These are phyloP conservation scores for Ogataea salicorniae DNA, from an alignment of 805 yeast species.

Conservation along the genomic window DNA sequence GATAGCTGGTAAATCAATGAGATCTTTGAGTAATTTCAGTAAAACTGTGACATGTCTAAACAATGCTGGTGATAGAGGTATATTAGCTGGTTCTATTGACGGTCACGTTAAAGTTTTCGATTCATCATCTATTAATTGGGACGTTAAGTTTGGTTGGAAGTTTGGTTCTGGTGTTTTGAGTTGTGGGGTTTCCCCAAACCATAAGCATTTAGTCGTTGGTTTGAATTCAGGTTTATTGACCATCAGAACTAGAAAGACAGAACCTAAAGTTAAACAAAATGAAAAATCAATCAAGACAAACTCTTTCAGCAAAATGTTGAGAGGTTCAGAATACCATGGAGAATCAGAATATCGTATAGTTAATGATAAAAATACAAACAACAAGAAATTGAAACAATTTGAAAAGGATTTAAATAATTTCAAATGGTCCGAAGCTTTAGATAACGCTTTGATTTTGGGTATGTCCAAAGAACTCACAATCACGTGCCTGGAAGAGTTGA, in stretches of 20 bases:
- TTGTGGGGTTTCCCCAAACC: conserved; percentile 85
- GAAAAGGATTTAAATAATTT: conserved; percentile 83
- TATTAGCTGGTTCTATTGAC: conserved; percentile 90
- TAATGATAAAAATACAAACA: conserved; percentile 44
- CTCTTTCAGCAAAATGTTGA: conserved; percentile 74
- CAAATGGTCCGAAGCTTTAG: conserved; percentile 90
- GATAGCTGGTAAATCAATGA: conserved; percentile 64
- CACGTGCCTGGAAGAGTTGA: conserved; percentile 80
- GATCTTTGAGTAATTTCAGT: conserved; percentile 80
- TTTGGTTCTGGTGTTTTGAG: conserved; percentile 89
- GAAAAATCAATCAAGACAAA: conserved; percentile 46
- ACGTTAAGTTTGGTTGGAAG: conserved; percentile 95
- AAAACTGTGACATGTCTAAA: conserved; percentile 88
- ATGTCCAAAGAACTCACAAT: conserved; percentile 74
- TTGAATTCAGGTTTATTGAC: conserved; percentile 84
- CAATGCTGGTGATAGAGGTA: conserved; percentile 67
- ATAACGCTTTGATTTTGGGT: conserved; percentile 76
- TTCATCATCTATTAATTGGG: conserved; percentile 64
- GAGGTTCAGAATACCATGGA: conserved; percentile 88
- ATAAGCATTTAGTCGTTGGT: conserved; percentile 88
- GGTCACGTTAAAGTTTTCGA: conserved; percentile 97
- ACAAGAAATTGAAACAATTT: conserved; percentile 68
- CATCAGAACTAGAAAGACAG: conserved; percentile 79
- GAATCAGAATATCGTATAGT: conserved; percentile 75
- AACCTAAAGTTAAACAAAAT: conserved; percentile 49